Percentiles rank a stretch among this genome's conserved stretches.
Conservation (phyloP, 441 rosid species). For the Manihot esculenta region DNA sequence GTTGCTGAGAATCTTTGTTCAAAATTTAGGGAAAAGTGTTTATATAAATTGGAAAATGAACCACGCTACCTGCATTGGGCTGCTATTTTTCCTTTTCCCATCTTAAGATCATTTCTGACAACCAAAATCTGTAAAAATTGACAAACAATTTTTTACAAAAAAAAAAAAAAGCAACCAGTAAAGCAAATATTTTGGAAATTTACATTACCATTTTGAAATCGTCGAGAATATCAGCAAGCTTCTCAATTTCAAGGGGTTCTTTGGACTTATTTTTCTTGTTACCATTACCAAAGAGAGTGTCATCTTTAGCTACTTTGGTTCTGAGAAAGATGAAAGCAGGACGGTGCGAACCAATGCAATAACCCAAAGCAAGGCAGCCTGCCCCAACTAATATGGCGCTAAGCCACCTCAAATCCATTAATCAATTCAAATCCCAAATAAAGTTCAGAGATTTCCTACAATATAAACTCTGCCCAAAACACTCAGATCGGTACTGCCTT, state of each 20-base stretch:
- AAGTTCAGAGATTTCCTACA: not conserved
- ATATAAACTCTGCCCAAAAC: not conserved
- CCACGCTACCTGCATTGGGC: constrained; percentile 82
- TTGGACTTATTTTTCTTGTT: constrained; percentile 39
- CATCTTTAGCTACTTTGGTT: constrained; percentile 25
- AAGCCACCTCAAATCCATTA: constrained; percentile 77
- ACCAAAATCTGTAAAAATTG: constrained; percentile 62
- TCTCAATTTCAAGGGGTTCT: constrained; percentile 69
- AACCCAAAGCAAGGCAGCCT: constrained; percentile 78
- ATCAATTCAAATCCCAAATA: not conserved
- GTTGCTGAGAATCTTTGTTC: not conserved
- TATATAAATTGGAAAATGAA: not conserved
- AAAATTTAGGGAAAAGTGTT: not conserved
- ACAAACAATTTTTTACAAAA: not conserved
- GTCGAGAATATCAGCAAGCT: constrained; percentile 78
- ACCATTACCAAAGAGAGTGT: constrained; percentile 19
- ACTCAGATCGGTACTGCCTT: not conserved
- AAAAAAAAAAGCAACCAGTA: not conserved
- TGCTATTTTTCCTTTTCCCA: constrained; percentile 99
- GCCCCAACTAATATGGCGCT: constrained; percentile 81
- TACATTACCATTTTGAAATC: constrained; percentile 98
- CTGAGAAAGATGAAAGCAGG: constrained; percentile 40
- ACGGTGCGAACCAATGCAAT: constrained; percentile 59
- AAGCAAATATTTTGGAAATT: no score
- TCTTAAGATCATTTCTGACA: constrained; percentile 93